These are phyloP conservation scores for Hymenoscyphus linearis DNA, from an alignment of 2,329 filamentous ascomycete species.

Conservation along the genomic window DNA sequence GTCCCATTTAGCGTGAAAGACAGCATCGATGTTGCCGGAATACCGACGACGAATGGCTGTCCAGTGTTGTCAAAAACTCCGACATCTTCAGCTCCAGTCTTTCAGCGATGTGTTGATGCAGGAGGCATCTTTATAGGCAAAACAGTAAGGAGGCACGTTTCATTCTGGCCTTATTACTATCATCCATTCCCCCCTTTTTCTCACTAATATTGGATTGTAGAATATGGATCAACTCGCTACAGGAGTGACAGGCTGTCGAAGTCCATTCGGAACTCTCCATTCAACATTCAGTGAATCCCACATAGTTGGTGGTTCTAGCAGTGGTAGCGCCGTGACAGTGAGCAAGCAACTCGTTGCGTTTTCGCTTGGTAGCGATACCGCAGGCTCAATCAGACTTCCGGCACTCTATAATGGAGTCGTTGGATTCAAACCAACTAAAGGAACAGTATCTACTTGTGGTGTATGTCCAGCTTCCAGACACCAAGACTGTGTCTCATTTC, in stretches of 20 bases:
- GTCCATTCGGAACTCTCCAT: conserved; percentile 45
- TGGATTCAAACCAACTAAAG: conserved; percentile 45
- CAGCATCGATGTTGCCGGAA: conserved; percentile 42
- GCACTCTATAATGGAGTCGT: conserved; percentile 45
- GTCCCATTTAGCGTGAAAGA: conserved; percentile 48
- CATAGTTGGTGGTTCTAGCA: conserved; percentile 50
- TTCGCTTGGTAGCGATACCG: conserved; percentile 48
- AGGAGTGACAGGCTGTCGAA: conserved; percentile 50
- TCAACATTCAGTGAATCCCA: conserved; percentile 43
- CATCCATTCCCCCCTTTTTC: background rate
- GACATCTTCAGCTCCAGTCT: conserved; percentile 39
- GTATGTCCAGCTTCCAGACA: conserved; percentile 47
- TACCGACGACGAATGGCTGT: conserved; percentile 43
- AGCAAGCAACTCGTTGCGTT: conserved; percentile 46
- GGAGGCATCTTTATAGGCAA: conserved; percentile 55
- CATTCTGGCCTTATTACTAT: background rate
- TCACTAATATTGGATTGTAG: background rate
- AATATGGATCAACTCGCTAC: conserved; percentile 52
- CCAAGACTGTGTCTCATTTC: conserved; percentile 48
- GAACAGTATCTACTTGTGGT: conserved; percentile 42
- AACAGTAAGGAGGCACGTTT: conserved; percentile 23
- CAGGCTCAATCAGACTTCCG: conserved; percentile 47
- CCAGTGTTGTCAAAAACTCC: conserved; percentile 42
- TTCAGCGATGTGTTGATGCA: conserved; percentile 41
- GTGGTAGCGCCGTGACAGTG: conserved; percentile 47